Percentiles rank a stretch among this genome's conserved stretches.
phyloP scores from a whole-genome alignment of 257 asterid species.

The Orobanche coerulescens region DNA sequence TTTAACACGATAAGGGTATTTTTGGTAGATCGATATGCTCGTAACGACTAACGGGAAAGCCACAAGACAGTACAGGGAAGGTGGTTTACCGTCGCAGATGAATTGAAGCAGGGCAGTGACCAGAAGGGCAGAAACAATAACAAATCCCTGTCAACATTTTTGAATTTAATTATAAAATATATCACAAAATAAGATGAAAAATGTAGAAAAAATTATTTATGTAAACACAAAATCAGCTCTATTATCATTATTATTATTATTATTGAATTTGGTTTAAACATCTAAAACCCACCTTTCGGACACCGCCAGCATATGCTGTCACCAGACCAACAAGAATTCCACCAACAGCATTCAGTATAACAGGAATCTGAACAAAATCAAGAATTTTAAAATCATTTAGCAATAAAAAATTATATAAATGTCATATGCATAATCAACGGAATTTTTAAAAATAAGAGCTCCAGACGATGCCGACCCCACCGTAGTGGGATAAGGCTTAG shows the following conservation, averaged over 20 bases:
- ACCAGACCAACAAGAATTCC: constrained; percentile 98
- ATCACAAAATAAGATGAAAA: not conserved
- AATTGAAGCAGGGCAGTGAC: constrained; percentile 87
- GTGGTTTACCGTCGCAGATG: constrained; percentile 79
- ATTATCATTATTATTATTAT: not conserved
- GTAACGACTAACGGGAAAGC: constrained; percentile 82
- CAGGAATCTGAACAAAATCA: constrained; percentile 66
- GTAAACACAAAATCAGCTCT: constrained; percentile 12
- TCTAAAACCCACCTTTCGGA: constrained; percentile 56
- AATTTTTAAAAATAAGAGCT: not conserved
- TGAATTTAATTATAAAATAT: not conserved
- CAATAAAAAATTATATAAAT: not conserved
- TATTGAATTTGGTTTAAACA: not conserved
- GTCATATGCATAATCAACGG: not conserved
- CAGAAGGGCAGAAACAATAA: constrained; percentile 83
- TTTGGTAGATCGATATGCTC: constrained; percentile 77
- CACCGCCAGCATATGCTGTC: constrained; percentile 95
- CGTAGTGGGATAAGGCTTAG: too few species aligned
- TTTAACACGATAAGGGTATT: constrained; percentile 67
- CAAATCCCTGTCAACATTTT: constrained; percentile 68
- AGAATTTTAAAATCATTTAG: constrained; percentile 4
- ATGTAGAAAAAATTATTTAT: not conserved
- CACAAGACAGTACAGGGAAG: constrained; percentile 67
- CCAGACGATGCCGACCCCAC: too few species aligned
- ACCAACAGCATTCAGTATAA: constrained; percentile 74